Conservation (phyloP, 2,329 filamentous ascomycete species). For the Arthrobotrys entomopaga region DNA sequence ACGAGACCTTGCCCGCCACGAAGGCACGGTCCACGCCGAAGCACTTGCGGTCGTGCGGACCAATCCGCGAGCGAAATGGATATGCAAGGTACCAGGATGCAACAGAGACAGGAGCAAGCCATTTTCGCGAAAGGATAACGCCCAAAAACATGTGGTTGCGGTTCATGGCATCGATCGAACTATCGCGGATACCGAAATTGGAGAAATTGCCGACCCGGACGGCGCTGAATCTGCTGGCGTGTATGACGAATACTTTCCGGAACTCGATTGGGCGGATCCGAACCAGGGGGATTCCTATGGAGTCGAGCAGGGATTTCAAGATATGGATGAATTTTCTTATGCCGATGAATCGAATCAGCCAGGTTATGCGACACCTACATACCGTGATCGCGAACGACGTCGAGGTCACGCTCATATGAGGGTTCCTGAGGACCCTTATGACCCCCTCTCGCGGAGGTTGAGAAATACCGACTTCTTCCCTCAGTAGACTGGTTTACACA, state of each 20-base stretch:
- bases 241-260: background rate
- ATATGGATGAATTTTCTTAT: too few relatives aligned
- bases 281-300: background rate
- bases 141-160: constrained; percentile 17
- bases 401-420: too few relatives aligned
- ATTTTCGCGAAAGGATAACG: constrained; percentile 35
- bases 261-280: background rate
- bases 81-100: constrained; percentile 23
- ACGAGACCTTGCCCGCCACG: constrained; percentile 13
- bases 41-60: background rate
- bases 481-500: too few relatives aligned
- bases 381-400: too few relatives aligned
- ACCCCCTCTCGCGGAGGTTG: too few relatives aligned
- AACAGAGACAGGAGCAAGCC: background rate
- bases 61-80: background rate
- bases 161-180: constrained; percentile 10
- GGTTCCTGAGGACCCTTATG: too few relatives aligned
- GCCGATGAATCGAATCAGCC: too few relatives aligned
- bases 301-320: too few relatives aligned
- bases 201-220: constrained; percentile 3
- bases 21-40: constrained; percentile 5
- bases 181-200: constrained; percentile 11
- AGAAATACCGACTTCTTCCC: too few relatives aligned
- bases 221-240: background rate
- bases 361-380: too few relatives aligned